Evolutionary conservation across 2,329 filamentous ascomycete species (phyloP), one percentile per base, ranked within the genome.

Genomic region (Pezicula neosporulosa): DNA sequence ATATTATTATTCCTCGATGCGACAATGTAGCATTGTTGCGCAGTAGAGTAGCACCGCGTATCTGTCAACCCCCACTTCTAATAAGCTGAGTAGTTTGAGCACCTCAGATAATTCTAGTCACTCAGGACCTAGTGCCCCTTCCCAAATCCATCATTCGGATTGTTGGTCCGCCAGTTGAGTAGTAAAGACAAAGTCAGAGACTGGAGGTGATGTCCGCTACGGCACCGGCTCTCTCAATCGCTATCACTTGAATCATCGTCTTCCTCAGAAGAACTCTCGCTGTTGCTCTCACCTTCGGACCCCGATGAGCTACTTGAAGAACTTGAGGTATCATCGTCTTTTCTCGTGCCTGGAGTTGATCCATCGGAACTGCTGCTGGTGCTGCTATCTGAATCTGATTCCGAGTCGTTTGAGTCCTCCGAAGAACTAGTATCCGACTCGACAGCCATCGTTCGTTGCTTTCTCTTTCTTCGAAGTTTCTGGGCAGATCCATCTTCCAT

Each of bases 391-490:
- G 41, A 43, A 41, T 49, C 45, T 2, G 47, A 47, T 28, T 47
- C 43, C 1, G 56, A 60, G 33, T 51, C 46, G 21, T 48, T 55
- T 16, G 57, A 60, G 24, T 56, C 52, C 4, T 51, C 53, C 15
- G 54, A 56, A 18, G 59, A 61, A 38, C 54, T 58, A n/a, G 56
- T 55, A 24, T 56, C 54, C 38, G 61, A 60, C n/a, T 60, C 59
- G 6, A 50, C 55, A 13, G 51, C 52, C 8, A 48, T 50, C 12
- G 66, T 68, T 15, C 65, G 54, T 42, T 65, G 67, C 64, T 85
- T 85, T 52, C 78, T 68, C 53, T 72, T 69, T 44, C 66, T 57
- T 8, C 56, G 50, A 49, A 77, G 72, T 68, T 78, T 82, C 48
- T 71, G 68, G 28, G 73, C 63, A 5, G 68, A 64, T 8, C 70